Conservation (phyloP, 148 eudicot species). For the Drosera capensis region DNA sequence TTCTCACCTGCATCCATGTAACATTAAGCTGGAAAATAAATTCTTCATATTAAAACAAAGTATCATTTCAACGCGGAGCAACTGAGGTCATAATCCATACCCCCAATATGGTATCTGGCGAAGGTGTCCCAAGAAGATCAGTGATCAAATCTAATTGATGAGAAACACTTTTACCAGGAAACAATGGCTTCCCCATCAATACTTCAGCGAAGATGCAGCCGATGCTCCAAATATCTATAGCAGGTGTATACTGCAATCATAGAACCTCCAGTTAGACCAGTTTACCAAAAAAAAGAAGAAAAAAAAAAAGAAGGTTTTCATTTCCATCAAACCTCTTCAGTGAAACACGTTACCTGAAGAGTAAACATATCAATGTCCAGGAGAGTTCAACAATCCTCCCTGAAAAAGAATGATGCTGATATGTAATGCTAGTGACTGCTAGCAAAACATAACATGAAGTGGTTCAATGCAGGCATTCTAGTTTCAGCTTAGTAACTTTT, state of each 20-base stretch:
- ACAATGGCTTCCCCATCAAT: constrained; percentile 70
- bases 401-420: constrained; percentile 60
- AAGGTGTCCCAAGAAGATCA: constrained; percentile 88
- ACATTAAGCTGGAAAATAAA: background rate
- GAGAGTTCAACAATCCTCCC: constrained; percentile 63
- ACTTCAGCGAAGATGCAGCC: constrained; percentile 97
- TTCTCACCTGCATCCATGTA: constrained; percentile 38
- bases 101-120: constrained; percentile 57
- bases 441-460: background rate
- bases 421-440: constrained; percentile 12
- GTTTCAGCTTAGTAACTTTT: too few relatives aligned
- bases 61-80: too few relatives aligned
- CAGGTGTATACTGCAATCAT: constrained; percentile 31
- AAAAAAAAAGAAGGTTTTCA: too few relatives aligned
- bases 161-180: constrained; percentile 91
- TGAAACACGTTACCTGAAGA: constrained; percentile 36
- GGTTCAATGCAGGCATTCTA: background rate
- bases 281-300: background rate
- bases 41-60: too few relatives aligned
- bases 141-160: constrained; percentile 90
- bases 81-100: constrained; percentile 20
- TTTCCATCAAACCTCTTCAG: background rate
- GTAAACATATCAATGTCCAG: constrained; percentile 51
- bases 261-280: constrained; percentile 4
- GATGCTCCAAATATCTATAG: constrained; percentile 92